phyloP scores from a whole-genome alignment of 257 asterid genomes.

The Plantago major region DNA sequence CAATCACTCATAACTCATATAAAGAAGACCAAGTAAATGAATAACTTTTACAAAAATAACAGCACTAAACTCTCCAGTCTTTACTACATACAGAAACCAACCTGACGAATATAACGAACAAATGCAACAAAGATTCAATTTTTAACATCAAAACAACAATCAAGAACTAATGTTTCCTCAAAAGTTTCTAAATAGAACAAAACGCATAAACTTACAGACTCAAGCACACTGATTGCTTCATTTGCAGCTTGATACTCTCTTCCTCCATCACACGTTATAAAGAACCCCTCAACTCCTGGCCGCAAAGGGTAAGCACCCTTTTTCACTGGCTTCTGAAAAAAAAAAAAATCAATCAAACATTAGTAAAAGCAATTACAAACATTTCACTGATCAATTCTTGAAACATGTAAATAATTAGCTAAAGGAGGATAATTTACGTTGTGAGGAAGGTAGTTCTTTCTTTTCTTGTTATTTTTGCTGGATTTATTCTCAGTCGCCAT shows the following conservation, averaged over 20 bases:
- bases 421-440: slow-evolving; percentile 34
- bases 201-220: slow-evolving; percentile 47
- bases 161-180: background rate
- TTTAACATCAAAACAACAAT: slow-evolving; percentile 12
- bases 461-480: slow-evolving; percentile 46
- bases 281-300: slow-evolving; percentile 91
- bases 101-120: no score
- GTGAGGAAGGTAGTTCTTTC: slow-evolving; percentile 74
- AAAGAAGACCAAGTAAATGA: no score
- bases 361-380: no score
- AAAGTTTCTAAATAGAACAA: background rate
- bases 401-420: background rate
- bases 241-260: slow-evolving; percentile 76
- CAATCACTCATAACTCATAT: no score
- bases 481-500: slow-evolving; percentile 70
- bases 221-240: slow-evolving; percentile 89
- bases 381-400: slow-evolving; percentile 14
- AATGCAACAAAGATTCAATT: slow-evolving; percentile 7
- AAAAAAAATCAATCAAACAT: background rate
- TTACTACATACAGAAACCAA: background rate
- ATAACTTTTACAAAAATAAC: background rate
- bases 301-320: slow-evolving; percentile 78
- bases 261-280: slow-evolving; percentile 96
- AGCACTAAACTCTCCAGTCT: background rate
- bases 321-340: slow-evolving; percentile 65